Evolutionary conservation across 345 rosid species (phyloP).

Genomic region (sweet orange (Citrus sinensis)): DVS_A1.0 CM039162.1:14670501-14671000

Average conservation of each 20-base stretch:
- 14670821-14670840: slow-evolving; percentile 45
- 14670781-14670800: slow-evolving; percentile 27
- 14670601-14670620: no score
- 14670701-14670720: slow-evolving; percentile 54
- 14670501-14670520: no score
- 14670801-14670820: slow-evolving; percentile 35
- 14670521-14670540: no score
- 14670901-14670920: slow-evolving; percentile 22
- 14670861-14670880: slow-evolving; percentile 57
- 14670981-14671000: slow-evolving; percentile 96
- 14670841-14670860: slow-evolving; percentile 51
- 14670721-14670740: slow-evolving; percentile 42
- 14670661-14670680: slow-evolving; percentile 48
- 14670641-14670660: slow-evolving; percentile 35
- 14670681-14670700: slow-evolving; percentile 43
- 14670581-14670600: no score
- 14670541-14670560: no score
- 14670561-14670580: no score
- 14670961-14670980: slow-evolving; percentile 85
- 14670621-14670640: no score
- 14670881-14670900: slow-evolving; percentile 24
- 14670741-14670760: slow-evolving; percentile 33
- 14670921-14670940: slow-evolving; percentile 76
- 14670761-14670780: slow-evolving; percentile 44
- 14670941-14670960: slow-evolving; percentile 86